A percentile compares a stretch with the other conserved stretches of the same genome.
Evolutionary conservation across 163 green algal species (phyloP).

Genomic region (Scenedesmus sp.): DNA sequence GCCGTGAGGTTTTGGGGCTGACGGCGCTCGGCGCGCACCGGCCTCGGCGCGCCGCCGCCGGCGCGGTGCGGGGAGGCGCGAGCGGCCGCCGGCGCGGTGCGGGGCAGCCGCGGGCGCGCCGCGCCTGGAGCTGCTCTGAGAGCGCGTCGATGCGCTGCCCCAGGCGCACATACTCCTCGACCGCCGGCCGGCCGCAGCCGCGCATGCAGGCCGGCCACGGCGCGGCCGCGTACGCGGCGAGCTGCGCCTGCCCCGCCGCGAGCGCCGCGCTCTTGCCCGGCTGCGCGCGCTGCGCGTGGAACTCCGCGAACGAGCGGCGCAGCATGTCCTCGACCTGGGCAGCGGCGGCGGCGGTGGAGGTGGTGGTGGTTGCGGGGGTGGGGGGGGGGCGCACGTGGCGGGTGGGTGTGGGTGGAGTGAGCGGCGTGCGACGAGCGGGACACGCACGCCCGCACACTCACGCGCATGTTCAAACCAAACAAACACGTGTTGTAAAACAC

Average conservation of each 20-base stretch:
- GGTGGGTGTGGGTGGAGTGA: no score
- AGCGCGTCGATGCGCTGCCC: constrained; percentile 62
- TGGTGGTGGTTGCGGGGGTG: no score
- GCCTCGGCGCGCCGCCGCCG: no score
- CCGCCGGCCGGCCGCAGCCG: constrained; percentile 59
- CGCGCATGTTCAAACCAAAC: no score
- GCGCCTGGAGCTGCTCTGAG: constrained; percentile 60
- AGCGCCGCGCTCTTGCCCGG: constrained; percentile 71
- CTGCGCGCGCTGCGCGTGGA: constrained; percentile 82
- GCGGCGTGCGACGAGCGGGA: no score
- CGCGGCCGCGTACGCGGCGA: constrained; percentile 53
- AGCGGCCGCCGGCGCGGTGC: no score
- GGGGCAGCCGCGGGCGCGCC: no score
- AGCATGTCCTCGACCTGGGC: constrained; percentile 96
- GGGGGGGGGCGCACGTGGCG: neutral
- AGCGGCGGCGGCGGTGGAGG: neutral
- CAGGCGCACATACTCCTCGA: constrained; percentile 72
- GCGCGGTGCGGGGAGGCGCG: no score
- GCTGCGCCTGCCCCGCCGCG: constrained; percentile 42
- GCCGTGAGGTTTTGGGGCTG: no score
- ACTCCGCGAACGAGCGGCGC: constrained; percentile 94
- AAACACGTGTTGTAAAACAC: no score
- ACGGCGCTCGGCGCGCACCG: no score
- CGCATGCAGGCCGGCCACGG: constrained; percentile 65
- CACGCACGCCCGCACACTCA: no score